Conservation (phyloP, 257 asterid genomes). For the Handroanthus guayacan region DNA sequence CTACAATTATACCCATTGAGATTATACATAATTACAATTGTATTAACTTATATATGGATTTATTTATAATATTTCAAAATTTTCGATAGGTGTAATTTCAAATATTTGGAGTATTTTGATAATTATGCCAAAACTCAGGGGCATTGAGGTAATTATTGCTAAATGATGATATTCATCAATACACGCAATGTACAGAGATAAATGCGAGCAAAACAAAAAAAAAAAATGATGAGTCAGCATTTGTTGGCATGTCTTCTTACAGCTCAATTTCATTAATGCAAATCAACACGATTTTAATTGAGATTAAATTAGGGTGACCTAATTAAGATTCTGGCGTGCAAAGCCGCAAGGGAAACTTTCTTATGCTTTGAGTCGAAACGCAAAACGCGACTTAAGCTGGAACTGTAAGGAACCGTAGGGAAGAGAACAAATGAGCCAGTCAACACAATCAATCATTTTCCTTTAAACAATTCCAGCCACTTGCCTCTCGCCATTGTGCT, state of each 20-base stretch:
- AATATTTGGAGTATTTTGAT: too few species aligned
- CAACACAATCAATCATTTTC: conserved; percentile 40
- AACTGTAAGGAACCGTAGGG: conserved; percentile 39
- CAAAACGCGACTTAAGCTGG: conserved; percentile 23
- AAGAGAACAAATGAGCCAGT: conserved; percentile 29
- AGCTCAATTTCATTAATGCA: not conserved
- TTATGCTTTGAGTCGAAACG: not conserved
- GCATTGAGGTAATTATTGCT: too few species aligned
- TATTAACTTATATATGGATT: too few species aligned
- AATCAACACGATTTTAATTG: not conserved
- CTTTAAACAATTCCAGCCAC: conserved; percentile 21
- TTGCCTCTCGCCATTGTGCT: conserved; percentile 22
- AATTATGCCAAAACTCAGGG: too few species aligned
- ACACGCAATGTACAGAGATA: too few species aligned
- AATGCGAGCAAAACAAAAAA: too few species aligned
- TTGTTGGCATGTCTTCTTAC: not conserved
- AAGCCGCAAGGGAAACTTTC: not conserved
- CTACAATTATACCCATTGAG: too few species aligned
- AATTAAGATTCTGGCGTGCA: not conserved
- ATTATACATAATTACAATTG: too few species aligned
- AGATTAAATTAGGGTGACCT: not conserved
- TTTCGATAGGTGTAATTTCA: too few species aligned
- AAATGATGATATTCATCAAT: too few species aligned
- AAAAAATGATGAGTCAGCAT: too few species aligned
- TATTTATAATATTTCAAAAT: too few species aligned